Conservation (phyloP, 2,329 filamentous ascomycete genomes). For the Colletotrichum coccodes region DNA sequence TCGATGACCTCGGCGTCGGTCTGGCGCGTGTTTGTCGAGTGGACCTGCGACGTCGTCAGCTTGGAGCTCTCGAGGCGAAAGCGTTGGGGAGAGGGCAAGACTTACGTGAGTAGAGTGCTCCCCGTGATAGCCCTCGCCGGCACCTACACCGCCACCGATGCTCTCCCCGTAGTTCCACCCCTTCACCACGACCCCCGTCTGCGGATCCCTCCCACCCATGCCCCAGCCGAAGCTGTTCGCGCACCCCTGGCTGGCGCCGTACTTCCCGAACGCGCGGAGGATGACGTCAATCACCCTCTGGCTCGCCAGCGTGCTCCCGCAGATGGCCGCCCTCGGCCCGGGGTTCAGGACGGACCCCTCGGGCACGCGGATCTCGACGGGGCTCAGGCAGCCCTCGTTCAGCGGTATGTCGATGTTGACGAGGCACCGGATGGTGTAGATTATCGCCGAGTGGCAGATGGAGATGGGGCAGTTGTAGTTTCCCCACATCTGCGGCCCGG, state of each 20-base stretch:
- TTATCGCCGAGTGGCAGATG: constrained; percentile 50
- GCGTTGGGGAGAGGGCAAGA: neutral
- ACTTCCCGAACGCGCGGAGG: constrained; percentile 41
- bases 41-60: constrained; percentile 14
- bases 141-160: constrained; percentile 46
- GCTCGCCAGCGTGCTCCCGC: constrained; percentile 69
- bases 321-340: constrained; percentile 43
- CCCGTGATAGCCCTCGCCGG: constrained; percentile 42
- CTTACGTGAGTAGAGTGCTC: constrained; percentile 39
- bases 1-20: constrained; percentile 47
- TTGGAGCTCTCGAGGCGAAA: neutral
- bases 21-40: constrained; percentile 46
- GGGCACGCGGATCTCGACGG: constrained; percentile 46
- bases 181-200: constrained; percentile 35
- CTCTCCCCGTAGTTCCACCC: constrained; percentile 45
- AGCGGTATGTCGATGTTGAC: constrained; percentile 49
- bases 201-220: constrained; percentile 42
- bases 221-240: constrained; percentile 47
- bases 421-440: constrained; percentile 49
- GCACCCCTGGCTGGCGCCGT: constrained; percentile 43
- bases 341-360: constrained; percentile 46
- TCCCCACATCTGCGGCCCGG: constrained; percentile 45
- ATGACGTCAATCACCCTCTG: constrained; percentile 47
- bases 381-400: constrained; percentile 50
- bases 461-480: constrained; percentile 49